Evolutionary conservation across 768 basidiomycete species (phyloP).

Genomic region (Suillus subalutaceus): DNA sequence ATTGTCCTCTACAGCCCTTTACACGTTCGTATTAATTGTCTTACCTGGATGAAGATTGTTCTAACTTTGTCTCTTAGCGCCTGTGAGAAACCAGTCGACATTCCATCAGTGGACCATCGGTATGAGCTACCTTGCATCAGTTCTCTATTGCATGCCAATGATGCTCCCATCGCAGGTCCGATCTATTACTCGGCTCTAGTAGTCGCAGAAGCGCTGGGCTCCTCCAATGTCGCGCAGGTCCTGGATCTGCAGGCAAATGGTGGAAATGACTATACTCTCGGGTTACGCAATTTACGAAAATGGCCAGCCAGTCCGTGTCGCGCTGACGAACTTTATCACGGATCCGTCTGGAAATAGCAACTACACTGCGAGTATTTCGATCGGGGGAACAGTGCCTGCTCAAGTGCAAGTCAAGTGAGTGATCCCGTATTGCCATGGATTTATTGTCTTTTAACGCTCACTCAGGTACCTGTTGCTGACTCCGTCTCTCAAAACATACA

Average conservation of each 20-base stretch:
- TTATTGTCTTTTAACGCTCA: background rate
- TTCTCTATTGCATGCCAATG: background rate
- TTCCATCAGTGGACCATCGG: conserved; percentile 73
- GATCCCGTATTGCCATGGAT: background rate
- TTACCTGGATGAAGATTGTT: background rate
- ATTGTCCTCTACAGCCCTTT: conserved; percentile 35
- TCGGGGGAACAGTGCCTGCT: conserved; percentile 48
- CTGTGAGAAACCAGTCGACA: conserved; percentile 55
- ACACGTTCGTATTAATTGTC: conserved; percentile 29
- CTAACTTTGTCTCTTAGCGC: conserved; percentile 39
- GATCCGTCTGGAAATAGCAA: conserved; percentile 59
- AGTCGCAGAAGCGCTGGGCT: conserved; percentile 72
- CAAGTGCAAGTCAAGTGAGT: conserved; percentile 57
- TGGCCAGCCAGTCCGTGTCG: conserved; percentile 59
- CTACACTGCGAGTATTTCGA: conserved; percentile 52
- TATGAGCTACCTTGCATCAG: background rate
- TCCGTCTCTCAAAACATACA: conserved; percentile 61
- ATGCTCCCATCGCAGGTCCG: conserved; percentile 35
- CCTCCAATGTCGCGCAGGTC: conserved; percentile 63
- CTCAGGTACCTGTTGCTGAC: conserved; percentile 57
- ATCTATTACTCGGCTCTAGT: conserved; percentile 75
- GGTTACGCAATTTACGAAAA: conserved; percentile 72
- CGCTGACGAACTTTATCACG: conserved; percentile 73
- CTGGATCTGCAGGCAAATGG: conserved; percentile 62
- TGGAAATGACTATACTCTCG: conserved; percentile 59